phyloP scores from a whole-genome alignment of 768 basidiomycete genomes.

The Pulveroboletus sp. region DNA sequence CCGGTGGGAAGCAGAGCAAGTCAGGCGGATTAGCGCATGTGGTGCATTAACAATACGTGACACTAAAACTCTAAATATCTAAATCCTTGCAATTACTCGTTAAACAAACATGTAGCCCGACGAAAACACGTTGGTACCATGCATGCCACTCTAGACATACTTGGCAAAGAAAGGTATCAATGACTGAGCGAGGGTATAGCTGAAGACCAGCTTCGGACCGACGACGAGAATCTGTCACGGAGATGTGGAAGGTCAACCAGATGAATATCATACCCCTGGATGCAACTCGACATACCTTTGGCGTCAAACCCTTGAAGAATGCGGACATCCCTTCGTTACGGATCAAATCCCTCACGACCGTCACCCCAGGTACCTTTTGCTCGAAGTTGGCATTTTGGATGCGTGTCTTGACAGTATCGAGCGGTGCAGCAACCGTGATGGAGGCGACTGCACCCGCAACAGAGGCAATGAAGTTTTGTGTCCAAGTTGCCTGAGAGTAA shows the following conservation, averaged over 20 bases:
- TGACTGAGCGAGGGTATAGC: conserved; percentile 94
- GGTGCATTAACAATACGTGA: conserved; percentile 7
- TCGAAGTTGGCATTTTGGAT: conserved; percentile 99
- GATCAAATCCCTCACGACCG: conserved; percentile 81
- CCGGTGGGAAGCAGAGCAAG: background rate
- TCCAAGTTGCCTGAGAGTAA: conserved; percentile 94
- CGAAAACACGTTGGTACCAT: background rate
- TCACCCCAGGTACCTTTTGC: conserved; percentile 72
- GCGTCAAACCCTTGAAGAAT: conserved; percentile 96
- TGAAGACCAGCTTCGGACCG: conserved; percentile 97
- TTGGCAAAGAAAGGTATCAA: conserved; percentile 90
- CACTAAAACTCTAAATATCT: conserved; percentile 12
- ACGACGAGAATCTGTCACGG: conserved; percentile 93
- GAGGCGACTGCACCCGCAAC: conserved; percentile 92
- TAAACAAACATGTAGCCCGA: background rate
- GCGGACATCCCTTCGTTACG: conserved; percentile 80
- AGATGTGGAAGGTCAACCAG: conserved; percentile 14
- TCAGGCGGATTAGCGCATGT: background rate
- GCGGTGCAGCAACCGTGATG: conserved; percentile 93
- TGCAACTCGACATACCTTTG: conserved; percentile 61
- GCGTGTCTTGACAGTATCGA: conserved; percentile 95
- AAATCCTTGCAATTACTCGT: background rate
- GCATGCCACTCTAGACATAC: conserved; percentile 54
- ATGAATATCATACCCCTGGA: background rate
- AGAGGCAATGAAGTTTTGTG: conserved; percentile 95